Evolutionary conservation across 176 grass and related monocot species (phyloP).

Genomic region (sorghum (Sorghum bicolor)): DNA sequence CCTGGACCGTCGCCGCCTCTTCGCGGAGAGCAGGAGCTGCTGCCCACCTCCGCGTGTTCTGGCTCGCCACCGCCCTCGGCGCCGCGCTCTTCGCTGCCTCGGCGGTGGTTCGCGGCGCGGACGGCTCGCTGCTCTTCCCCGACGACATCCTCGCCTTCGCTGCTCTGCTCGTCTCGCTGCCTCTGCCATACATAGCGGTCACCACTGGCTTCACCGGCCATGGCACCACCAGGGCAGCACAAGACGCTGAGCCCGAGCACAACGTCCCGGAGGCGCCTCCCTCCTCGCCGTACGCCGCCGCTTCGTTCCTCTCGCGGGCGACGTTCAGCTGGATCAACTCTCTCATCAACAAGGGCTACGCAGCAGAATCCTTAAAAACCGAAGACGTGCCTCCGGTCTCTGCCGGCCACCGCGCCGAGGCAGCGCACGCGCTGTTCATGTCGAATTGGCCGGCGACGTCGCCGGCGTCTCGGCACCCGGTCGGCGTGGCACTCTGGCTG

Average conservation of each 20-base stretch:
- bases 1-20: neutral
- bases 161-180: conserved; percentile 14
- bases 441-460: conserved; percentile 33
- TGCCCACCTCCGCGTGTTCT: conserved; percentile 28
- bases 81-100: conserved; percentile 16
- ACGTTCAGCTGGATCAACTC: conserved; percentile 47
- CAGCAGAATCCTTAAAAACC: neutral
- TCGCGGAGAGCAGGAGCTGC: neutral
- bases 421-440: conserved; percentile 10
- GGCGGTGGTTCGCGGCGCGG: neutral
- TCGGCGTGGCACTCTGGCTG: conserved; percentile 33
- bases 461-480: conserved; percentile 26
- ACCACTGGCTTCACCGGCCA: neutral
- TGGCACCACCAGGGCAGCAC: neutral
- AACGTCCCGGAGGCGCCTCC: neutral
- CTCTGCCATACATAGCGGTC: conserved; percentile 17
- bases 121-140: conserved; percentile 3
- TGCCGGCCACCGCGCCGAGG: conserved; percentile 1
- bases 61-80: conserved; percentile 10
- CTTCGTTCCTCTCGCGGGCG: conserved; percentile 38
- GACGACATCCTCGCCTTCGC: conserved; percentile 27
- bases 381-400: conserved; percentile 29
- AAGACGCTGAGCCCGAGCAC: neutral
- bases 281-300: conserved; percentile 6
- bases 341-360: conserved; percentile 31